Evolutionary conservation across 345 rosid genomes (phyloP).

Genomic region (Rubroshorea leprosula): DNA sequence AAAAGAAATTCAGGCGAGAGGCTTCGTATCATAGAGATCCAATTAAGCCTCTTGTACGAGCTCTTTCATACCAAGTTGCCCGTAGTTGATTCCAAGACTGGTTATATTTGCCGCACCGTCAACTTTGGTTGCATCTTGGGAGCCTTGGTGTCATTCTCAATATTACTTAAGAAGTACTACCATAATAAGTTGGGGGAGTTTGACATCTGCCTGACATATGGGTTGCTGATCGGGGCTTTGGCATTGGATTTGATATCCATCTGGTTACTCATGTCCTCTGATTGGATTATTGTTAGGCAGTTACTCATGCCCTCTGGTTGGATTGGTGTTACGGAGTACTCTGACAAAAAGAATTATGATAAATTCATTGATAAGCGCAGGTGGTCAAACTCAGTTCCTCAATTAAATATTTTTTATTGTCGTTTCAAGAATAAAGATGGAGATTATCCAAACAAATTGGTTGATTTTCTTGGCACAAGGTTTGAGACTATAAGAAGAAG

Average conservation of each 20-base stretch:
- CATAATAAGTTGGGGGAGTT: too few species aligned
- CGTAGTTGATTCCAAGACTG: background rate
- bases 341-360: too few species aligned
- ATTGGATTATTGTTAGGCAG: background rate
- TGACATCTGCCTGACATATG: background rate
- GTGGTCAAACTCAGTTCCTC: background rate
- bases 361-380: background rate
- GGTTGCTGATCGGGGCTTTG: background rate
- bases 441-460: background rate
- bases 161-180: background rate
- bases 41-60: too few species aligned
- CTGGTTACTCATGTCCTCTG: background rate
- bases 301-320: too few species aligned
- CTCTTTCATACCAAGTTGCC: too few species aligned
- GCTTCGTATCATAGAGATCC: too few species aligned
- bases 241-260: background rate
- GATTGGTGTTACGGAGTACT: too few species aligned
- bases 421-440: background rate
- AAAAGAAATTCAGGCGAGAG: too few species aligned
- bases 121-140: background rate
- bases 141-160: background rate
- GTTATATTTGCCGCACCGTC: background rate
- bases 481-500: background rate
- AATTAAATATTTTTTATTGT: too few species aligned
- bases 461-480: background rate